Conservation (phyloP, 768 basidiomycete genomes). For the Stropharia rugosoannulata region DNA sequence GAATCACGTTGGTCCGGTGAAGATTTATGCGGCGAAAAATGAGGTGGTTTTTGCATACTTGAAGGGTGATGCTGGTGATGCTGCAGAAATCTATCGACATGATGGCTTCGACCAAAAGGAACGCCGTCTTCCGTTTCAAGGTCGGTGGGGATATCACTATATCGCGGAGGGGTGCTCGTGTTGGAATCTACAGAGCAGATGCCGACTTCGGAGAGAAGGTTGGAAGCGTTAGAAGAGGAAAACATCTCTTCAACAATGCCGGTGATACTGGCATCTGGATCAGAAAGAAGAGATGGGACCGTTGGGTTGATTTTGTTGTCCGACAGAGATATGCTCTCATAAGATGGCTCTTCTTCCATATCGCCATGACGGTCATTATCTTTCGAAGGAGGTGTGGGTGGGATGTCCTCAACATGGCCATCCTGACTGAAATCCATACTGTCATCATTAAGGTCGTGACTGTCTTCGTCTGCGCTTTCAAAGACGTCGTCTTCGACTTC, state of each 20-base stretch:
- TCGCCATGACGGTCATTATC: slow-evolving; percentile 13
- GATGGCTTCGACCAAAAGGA: slow-evolving; percentile 64
- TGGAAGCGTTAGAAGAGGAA: slow-evolving; percentile 35
- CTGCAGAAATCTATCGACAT: slow-evolving; percentile 50
- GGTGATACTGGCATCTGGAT: slow-evolving; percentile 60
- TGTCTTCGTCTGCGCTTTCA: slow-evolving; percentile 23
- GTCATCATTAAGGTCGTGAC: slow-evolving; percentile 20
- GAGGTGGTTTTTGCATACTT: slow-evolving; percentile 27
- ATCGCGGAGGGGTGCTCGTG: slow-evolving; percentile 43
- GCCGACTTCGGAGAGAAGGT: slow-evolving; percentile 19
- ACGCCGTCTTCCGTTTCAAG: slow-evolving; percentile 65
- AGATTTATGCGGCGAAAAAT: slow-evolving; percentile 26
- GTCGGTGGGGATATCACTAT: slow-evolving; percentile 45
- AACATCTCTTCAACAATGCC: slow-evolving; percentile 75
- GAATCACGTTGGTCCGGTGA: slow-evolving; percentile 22
- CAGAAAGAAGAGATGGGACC: slow-evolving; percentile 33
- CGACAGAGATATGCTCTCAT: slow-evolving; percentile 44
- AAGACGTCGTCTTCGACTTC: slow-evolving; percentile 27
- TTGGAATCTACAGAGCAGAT: slow-evolving; percentile 18
- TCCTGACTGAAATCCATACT: slow-evolving; percentile 6
- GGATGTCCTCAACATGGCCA: slow-evolving; percentile 33
- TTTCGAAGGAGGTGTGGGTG: slow-evolving; percentile 34
- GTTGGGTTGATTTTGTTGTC: slow-evolving; percentile 34
- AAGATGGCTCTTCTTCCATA: slow-evolving; percentile 35
- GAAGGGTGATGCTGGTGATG: slow-evolving; percentile 39